These are phyloP conservation scores for Botryobasidium botryosum DNA, from an alignment of 768 basidiomycete species.

Conservation along the genomic window DNA sequence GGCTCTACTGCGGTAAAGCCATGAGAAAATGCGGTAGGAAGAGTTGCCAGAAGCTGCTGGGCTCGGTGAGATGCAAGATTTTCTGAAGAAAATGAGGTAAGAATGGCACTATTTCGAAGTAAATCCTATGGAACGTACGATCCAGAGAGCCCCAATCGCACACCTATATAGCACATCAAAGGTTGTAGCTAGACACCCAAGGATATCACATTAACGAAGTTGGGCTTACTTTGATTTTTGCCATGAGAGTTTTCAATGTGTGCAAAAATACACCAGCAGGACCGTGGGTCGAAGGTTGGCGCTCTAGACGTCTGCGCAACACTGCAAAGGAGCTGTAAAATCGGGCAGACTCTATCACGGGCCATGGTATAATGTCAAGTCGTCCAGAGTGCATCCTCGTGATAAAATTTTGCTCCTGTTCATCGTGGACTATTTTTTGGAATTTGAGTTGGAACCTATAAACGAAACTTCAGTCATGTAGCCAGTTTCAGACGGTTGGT, in stretches of 20 bases:
- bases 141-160: slow-evolving; percentile 9
- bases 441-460: slow-evolving; percentile 4
- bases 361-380: slow-evolving; percentile 2
- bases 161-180: no score
- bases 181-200: no score
- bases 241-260: slow-evolving; percentile 8
- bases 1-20: not conserved
- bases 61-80: not conserved
- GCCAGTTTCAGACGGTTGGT: not conserved
- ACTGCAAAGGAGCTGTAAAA: slow-evolving; percentile 3
- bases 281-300: slow-evolving; percentile 1
- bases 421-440: slow-evolving; percentile 1
- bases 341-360: slow-evolving; percentile 1
- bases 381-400: slow-evolving; percentile 1
- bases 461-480: not conserved
- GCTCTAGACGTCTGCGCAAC: slow-evolving; percentile 1
- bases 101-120: not conserved
- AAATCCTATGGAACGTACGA: not conserved
- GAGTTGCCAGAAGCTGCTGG: not conserved
- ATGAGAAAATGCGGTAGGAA: not conserved
- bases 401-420: slow-evolving; percentile 7
- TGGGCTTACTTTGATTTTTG: not conserved
- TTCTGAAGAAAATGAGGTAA: not conserved
- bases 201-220: not conserved
- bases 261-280: slow-evolving; percentile 5